Evolutionary conservation across 2,329 filamentous ascomycete genomes (phyloP).

Genomic region (Paecilomyces variotii): DNA sequence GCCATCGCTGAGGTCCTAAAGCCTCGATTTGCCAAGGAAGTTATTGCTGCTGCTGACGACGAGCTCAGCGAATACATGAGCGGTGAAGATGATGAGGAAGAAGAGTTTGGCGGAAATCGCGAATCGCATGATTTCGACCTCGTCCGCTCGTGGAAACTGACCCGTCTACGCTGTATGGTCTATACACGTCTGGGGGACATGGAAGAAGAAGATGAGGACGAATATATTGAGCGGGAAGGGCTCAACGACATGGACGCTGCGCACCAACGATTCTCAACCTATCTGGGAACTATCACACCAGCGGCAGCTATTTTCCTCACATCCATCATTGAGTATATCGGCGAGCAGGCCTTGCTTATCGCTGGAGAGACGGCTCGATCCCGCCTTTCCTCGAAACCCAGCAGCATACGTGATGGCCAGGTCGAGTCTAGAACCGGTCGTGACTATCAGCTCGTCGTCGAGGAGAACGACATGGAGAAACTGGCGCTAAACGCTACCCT

Average conservation of each 20-base stretch:
- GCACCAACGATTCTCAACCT: slow-evolving; percentile 48
- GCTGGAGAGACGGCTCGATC: slow-evolving; percentile 71
- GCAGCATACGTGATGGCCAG: slow-evolving; percentile 52
- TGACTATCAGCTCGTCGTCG: slow-evolving; percentile 66
- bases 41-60: slow-evolving; percentile 73
- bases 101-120: slow-evolving; percentile 47
- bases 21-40: slow-evolving; percentile 76
- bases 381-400: slow-evolving; percentile 21
- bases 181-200: slow-evolving; percentile 94
- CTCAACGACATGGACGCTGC: slow-evolving; percentile 51
- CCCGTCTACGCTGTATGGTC: slow-evolving; percentile 90
- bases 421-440: slow-evolving; percentile 36
- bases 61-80: slow-evolving; percentile 84
- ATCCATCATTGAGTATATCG: slow-evolving; percentile 87
- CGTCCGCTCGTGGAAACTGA: slow-evolving; percentile 91
- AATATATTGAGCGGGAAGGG: slow-evolving; percentile 72
- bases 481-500: slow-evolving; percentile 83
- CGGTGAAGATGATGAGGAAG: slow-evolving; percentile 66
- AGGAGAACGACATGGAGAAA: slow-evolving; percentile 87
- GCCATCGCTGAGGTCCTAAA: slow-evolving; percentile 83
- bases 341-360: slow-evolving; percentile 81
- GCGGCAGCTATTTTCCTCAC: slow-evolving; percentile 94
- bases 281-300: slow-evolving; percentile 66
- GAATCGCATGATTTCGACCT: slow-evolving; percentile 66
- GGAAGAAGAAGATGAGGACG: slow-evolving; percentile 95